These are phyloP conservation scores for Rhodotorula sp. DNA, from an alignment of 1,284 basidiomycete species.

Conservation along the genomic window DNA sequence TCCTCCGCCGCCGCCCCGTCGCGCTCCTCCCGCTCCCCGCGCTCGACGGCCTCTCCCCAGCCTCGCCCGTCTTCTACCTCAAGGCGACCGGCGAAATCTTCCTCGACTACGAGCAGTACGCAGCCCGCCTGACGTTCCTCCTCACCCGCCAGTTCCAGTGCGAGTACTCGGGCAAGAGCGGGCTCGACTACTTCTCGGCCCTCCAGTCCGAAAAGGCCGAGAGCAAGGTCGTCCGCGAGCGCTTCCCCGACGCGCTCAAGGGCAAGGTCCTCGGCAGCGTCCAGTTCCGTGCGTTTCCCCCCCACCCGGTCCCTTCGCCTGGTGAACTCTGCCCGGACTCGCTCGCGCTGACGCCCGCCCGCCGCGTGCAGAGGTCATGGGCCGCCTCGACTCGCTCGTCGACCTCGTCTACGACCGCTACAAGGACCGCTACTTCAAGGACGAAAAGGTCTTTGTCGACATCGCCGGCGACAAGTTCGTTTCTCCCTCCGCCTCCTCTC, in stretches of 20 bases:
- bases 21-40: constrained; percentile 38
- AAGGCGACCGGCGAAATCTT: constrained; percentile 92
- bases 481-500: constrained; percentile 17
- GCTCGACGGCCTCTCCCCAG: constrained; percentile 14
- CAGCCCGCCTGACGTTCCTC: constrained; percentile 88
- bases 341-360: background rate
- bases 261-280: constrained; percentile 83
- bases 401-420: constrained; percentile 93
- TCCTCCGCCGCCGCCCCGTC: constrained; percentile 41
- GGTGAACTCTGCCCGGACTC: background rate
- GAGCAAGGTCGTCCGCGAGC: constrained; percentile 77
- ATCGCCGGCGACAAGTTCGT: constrained; percentile 45
- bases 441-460: constrained; percentile 59
- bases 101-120: constrained; percentile 86
- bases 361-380: constrained; percentile 75
- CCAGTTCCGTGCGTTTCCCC: constrained; percentile 93
- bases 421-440: constrained; percentile 87
- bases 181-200: constrained; percentile 90
- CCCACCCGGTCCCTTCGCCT: background rate
- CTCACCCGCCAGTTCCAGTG: constrained; percentile 88
- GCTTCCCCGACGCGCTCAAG: constrained; percentile 91
- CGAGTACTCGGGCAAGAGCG: constrained; percentile 90
- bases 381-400: constrained; percentile 87
- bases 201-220: constrained; percentile 86
- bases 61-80: constrained; percentile 73